phyloP scores from a whole-genome alignment of 1,284 basidiomycete genomes.

The Exobasidium cylindrosporum region DNA sequence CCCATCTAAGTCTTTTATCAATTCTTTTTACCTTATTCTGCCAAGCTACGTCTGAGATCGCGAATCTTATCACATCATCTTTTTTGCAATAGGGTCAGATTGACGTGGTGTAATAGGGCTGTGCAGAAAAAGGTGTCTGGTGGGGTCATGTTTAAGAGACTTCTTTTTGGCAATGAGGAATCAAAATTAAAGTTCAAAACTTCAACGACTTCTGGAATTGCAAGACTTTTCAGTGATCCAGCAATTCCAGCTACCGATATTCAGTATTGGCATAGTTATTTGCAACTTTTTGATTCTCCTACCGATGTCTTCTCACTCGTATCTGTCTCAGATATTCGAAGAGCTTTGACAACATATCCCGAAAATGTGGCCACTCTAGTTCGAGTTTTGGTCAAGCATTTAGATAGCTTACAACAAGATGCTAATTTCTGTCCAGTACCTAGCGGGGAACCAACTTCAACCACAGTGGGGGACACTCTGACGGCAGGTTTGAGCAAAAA shows the following conservation, averaged over 20 bases:
- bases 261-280: constrained; percentile 39
- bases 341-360: constrained; percentile 30
- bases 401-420: constrained; percentile 45
- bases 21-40: too few species aligned
- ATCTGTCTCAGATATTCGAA: constrained; percentile 34
- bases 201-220: constrained; percentile 26
- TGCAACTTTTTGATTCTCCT: constrained; percentile 32
- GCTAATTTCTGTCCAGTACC: constrained; percentile 26
- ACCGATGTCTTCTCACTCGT: constrained; percentile 41
- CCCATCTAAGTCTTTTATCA: too few species aligned
- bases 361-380: constrained; percentile 48
- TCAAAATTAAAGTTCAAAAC: constrained; percentile 17
- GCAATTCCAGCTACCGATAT: constrained; percentile 40
- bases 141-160: constrained; percentile 12
- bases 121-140: too few species aligned
- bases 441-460: constrained; percentile 9
- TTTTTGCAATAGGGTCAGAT: too few species aligned
- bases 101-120: too few species aligned
- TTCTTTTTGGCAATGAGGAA: constrained; percentile 15
- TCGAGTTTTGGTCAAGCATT: constrained; percentile 42
- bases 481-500: constrained; percentile 23
- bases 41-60: too few species aligned
- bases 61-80: too few species aligned
- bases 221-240: constrained; percentile 40
- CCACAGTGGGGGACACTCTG: constrained; percentile 19